Evolutionary conservation across 2,329 filamentous ascomycete genomes (phyloP).

Genomic region (Ceratocystis colombiana): DNA sequence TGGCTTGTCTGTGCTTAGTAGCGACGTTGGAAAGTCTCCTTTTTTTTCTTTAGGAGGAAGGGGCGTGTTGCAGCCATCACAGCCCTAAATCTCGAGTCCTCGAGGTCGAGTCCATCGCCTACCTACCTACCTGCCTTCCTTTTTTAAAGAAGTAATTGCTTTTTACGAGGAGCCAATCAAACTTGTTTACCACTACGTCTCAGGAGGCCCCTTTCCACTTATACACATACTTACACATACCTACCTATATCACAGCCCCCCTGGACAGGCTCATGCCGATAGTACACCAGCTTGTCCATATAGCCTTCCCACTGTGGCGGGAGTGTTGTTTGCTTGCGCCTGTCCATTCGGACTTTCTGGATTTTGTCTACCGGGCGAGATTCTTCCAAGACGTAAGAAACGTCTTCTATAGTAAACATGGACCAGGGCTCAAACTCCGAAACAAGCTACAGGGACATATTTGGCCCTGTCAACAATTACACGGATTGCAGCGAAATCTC

Average conservation of each 20-base stretch:
- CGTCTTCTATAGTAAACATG: not conserved
- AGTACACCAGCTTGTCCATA: too few relatives aligned
- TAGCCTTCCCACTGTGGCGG: too few relatives aligned
- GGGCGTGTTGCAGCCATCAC: not conserved
- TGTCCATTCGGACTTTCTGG: too few relatives aligned
- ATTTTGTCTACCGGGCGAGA: not conserved
- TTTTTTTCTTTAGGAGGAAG: not conserved
- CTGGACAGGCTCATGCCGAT: too few relatives aligned
- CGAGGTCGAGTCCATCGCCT: not conserved
- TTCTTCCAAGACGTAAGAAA: not conserved
- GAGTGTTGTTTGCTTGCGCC: too few relatives aligned
- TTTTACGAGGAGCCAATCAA: not conserved
- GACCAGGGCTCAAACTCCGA: slow-evolving; percentile 12
- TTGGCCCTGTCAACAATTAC: not conserved
- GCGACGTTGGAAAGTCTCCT: not conserved
- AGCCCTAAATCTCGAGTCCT: slow-evolving; percentile 12
- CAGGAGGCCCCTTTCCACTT: not conserved
- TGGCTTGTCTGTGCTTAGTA: slow-evolving; percentile 1
- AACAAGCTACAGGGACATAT: slow-evolving; percentile 3
- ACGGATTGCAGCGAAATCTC: not conserved
- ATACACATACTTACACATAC: not conserved
- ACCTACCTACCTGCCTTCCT: not conserved
- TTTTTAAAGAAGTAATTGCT: not conserved
- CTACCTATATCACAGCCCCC: too few relatives aligned
- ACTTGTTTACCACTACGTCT: not conserved